Evolutionary conservation across 805 yeast species (phyloP).

Genomic region (Myxozyma sirexii): DNA sequence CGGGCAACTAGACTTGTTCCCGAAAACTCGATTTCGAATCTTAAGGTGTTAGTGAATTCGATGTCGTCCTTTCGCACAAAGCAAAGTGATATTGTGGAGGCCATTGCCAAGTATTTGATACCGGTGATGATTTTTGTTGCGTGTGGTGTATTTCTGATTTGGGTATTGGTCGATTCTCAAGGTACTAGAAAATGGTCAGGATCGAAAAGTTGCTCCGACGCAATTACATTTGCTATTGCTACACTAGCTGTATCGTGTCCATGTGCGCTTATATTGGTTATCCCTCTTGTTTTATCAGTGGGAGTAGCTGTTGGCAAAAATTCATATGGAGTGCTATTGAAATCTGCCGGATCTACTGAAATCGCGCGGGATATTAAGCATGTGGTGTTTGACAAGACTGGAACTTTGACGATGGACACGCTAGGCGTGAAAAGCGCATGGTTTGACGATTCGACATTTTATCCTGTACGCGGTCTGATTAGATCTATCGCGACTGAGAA

Average conservation of each 20-base stretch:
- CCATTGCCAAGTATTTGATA: conserved; percentile 67
- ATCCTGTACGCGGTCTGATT: conserved; percentile 10
- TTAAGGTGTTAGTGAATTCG: conserved; percentile 68
- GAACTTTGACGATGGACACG: conserved; percentile 29
- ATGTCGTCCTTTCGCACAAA: conserved; percentile 73
- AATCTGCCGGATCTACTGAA: conserved; percentile 20
- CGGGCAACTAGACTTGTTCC: conserved; percentile 46
- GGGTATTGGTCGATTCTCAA: conserved; percentile 77
- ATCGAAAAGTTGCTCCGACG: conserved; percentile 8
- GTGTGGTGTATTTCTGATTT: conserved; percentile 55
- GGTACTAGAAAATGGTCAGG: conserved; percentile 34
- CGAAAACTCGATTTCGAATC: conserved; percentile 54
- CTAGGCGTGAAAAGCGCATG: conserved; percentile 10
- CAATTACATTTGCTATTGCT: conserved; percentile 27
- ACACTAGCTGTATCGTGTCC: conserved; percentile 32
- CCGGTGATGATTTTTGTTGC: conserved; percentile 65
- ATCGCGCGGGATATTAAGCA: conserved; percentile 16
- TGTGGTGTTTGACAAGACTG: conserved; percentile 35
- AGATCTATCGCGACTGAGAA: conserved; percentile 8
- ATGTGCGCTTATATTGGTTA: conserved; percentile 34
- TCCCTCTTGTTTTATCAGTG: conserved; percentile 33
- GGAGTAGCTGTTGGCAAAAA: conserved; percentile 32
- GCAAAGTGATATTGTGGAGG: conserved; percentile 67
- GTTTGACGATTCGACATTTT: conserved; percentile 1
- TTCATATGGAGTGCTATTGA: conserved; percentile 23